Base-by-base conservation (phyloP, 129 eudicot species). In the Solidago caesia region DNA sequence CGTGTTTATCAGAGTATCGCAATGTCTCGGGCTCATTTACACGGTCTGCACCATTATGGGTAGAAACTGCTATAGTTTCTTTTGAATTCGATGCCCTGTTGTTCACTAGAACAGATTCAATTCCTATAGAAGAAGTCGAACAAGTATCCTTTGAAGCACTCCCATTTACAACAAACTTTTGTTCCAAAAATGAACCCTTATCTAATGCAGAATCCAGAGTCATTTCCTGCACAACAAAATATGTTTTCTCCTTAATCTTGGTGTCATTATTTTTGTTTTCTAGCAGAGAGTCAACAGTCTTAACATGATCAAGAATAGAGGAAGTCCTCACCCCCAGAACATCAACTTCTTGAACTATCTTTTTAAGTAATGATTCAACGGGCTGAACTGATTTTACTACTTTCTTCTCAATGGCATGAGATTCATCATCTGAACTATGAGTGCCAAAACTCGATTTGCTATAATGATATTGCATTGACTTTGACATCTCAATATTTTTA, bases 351-450 rank as follows among this genome's bases (percentile, higher is more conserved):
- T 15, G 61, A 56, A 7, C 61, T 56, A 14, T 57, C 26, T 5
- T 57, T 15, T 57, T 7, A 57, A 33, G 26, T 5, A 57, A 16
- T 15, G 62, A 4, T 57, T 12, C 62, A 57, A n/a, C 15, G 13
- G 62, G 62, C 62, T 57, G 33, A 57, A 57, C 29, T 65, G 53
- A 64, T 55, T 83, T 49, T 49, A 65, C 70, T 55, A 13, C 65
- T 49, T 78, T 70, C 74, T 69, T 77, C 44, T 84, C 80, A 66
- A 57, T 62, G 25, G 26, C 73, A 58, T 43, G 73, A 62, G 83
- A 84, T 63, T 81, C 92, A 46, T 85, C 85, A 70, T 60, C 75
- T 64, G 85, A 52, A 9, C 56, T 11, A 51, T 51, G 56, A 51
- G 8, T 9, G 14, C 56, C 1, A 49, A 8, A 1, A 70, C 84